These are phyloP conservation scores for Lachancea mirantina DNA, from an alignment of 805 yeast species.

Conservation along the genomic window DNA sequence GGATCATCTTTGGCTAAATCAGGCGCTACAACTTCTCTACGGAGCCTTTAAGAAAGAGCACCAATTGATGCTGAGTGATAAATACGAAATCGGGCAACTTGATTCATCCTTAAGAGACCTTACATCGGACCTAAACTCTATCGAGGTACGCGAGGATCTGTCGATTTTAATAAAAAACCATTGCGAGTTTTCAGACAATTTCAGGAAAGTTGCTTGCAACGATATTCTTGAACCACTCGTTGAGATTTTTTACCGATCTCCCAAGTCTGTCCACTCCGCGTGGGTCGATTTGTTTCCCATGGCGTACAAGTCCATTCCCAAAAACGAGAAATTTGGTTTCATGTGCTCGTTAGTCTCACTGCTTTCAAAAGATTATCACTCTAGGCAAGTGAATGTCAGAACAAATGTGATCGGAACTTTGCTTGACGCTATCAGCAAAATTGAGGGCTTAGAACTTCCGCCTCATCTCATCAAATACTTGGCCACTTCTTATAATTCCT, in stretches of 20 bases:
- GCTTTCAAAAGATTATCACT: constrained; percentile 84
- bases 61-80: constrained; percentile 40
- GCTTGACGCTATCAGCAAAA: constrained; percentile 72
- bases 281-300: constrained; percentile 84
- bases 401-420: constrained; percentile 84
- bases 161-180: constrained; percentile 31
- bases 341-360: constrained; percentile 72
- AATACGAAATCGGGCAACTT: constrained; percentile 49
- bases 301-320: constrained; percentile 65
- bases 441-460: constrained; percentile 73
- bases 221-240: constrained; percentile 64
- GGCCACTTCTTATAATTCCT: constrained; percentile 79
- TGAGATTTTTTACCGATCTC: constrained; percentile 75
- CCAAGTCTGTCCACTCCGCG: constrained; percentile 68
- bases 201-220: constrained; percentile 41
- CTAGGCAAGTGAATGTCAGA: constrained; percentile 77
- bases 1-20: constrained; percentile 91
- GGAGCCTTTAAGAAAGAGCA: constrained; percentile 61
- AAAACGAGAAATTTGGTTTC: constrained; percentile 76
- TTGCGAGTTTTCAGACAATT: constrained; percentile 16
- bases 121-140: neutral
- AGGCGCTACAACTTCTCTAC: constrained; percentile 78
- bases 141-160: constrained; percentile 13
- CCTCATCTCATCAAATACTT: constrained; percentile 88
- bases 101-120: constrained; percentile 26